Percentiles rank a stretch among this genome's conserved stretches.
phyloP scores from a whole-genome alignment of 2,329 filamentous ascomycete species.

The Trichoderma sp. region DNA sequence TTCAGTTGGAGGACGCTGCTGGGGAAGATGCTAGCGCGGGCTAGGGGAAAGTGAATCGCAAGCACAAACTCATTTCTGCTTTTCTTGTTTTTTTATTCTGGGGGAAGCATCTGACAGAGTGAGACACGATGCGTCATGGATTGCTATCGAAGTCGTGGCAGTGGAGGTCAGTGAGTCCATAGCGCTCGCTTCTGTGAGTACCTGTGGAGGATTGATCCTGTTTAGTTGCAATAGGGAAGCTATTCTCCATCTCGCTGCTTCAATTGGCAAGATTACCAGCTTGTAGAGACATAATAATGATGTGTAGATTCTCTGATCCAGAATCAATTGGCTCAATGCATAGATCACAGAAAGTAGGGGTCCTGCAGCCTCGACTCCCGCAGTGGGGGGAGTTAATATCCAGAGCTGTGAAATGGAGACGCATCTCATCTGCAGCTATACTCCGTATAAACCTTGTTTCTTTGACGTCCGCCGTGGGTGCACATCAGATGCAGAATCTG shows the following conservation, averaged over 20 bases:
- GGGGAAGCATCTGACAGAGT: background rate
- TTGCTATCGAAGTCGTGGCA: background rate
- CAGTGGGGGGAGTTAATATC: background rate
- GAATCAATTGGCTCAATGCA: background rate
- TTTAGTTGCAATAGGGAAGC: background rate
- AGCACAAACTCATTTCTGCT: background rate
- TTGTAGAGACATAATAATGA: background rate
- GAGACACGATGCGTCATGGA: background rate
- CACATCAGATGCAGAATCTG: background rate
- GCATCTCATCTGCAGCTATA: background rate
- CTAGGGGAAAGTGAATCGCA: slow-evolving; percentile 18
- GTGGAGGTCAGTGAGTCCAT: background rate
- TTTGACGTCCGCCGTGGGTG: background rate
- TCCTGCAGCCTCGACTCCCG: background rate
- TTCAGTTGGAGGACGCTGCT: slow-evolving; percentile 4
- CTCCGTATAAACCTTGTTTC: background rate
- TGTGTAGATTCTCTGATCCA: background rate
- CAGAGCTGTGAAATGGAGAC: background rate
- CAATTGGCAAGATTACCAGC: background rate
- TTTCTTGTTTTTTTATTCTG: background rate
- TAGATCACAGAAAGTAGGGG: background rate
- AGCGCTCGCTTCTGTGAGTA: background rate
- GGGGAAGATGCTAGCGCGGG: slow-evolving; percentile 14
- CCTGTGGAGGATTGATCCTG: background rate
- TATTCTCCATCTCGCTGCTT: background rate